Evolutionary conservation across 176 grass and related monocot species (phyloP).

Genomic region (Oryza australiensis): DNA sequence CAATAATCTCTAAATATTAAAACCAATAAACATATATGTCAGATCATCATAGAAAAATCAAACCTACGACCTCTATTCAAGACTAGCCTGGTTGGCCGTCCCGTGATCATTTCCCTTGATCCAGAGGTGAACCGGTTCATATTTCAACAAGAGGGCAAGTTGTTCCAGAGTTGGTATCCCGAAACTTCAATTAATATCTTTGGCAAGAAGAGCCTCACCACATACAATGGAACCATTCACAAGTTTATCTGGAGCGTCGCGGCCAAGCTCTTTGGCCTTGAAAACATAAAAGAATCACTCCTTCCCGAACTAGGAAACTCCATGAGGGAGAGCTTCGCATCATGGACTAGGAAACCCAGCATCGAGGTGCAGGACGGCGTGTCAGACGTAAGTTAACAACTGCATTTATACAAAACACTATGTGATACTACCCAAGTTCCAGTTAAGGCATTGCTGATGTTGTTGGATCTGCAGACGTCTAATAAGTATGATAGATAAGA

Average conservation of each 20-base stretch:
- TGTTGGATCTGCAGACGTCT: too few relatives aligned
- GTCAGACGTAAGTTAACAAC: constrained; percentile 3
- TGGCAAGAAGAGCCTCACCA: constrained; percentile 11
- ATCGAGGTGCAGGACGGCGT: constrained; percentile 7
- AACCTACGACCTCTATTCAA: constrained; percentile 26
- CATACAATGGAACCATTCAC: constrained; percentile 1
- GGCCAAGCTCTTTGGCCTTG: constrained; percentile 19
- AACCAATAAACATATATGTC: too few relatives aligned
- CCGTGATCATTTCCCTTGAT: constrained; percentile 9
- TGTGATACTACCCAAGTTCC: too few relatives aligned
- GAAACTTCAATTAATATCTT: not conserved
- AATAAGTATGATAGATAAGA: too few relatives aligned
- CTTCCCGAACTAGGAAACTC: not conserved
- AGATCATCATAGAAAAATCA: too few relatives aligned
- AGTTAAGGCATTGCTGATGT: too few relatives aligned
- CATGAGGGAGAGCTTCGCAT: not conserved
- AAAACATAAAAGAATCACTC: constrained; percentile 1
- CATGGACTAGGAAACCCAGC: not conserved
- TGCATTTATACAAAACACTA: too few relatives aligned
- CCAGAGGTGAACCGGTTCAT: constrained; percentile 29
- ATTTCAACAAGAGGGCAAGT: constrained; percentile 29
- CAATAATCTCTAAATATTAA: too few relatives aligned
- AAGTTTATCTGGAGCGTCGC: not conserved
- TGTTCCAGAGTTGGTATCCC: constrained; percentile 26
- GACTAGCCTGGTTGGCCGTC: constrained; percentile 7